Percentiles rank a stretch among this genome's conserved stretches.
phyloP scores from a whole-genome alignment of 2,329 filamentous ascomycete species.

The Aspergillus puulaauensis region DNA sequence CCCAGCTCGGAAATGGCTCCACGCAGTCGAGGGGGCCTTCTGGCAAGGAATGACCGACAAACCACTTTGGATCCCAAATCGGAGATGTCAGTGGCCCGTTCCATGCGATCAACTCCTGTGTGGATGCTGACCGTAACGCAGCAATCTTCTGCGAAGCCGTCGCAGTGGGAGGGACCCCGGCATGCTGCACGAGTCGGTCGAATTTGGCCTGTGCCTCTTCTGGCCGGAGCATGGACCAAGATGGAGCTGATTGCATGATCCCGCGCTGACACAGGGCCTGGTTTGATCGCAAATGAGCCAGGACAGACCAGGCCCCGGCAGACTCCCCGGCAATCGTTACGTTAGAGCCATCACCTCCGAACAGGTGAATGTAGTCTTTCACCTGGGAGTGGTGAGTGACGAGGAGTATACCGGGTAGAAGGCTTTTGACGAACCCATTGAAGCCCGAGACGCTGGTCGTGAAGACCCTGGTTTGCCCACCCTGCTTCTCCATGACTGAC shows the following conservation, averaged over 20 bases:
- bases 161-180: neutral
- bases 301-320: conserved; percentile 4
- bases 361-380: neutral
- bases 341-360: neutral
- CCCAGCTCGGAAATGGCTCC: neutral
- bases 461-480: neutral
- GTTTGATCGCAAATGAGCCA: neutral
- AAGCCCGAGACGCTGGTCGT: conserved; percentile 2
- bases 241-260: neutral
- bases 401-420: neutral
- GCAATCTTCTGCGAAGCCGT: neutral
- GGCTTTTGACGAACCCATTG: neutral
- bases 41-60: neutral
- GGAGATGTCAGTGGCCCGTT: neutral
- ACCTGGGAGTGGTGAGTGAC: neutral
- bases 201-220: neutral
- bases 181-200: neutral
- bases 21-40: neutral
- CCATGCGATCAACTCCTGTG: neutral
- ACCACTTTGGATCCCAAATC: neutral
- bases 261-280: neutral
- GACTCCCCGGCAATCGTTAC: neutral
- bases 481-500: neutral
- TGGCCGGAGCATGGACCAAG: neutral
- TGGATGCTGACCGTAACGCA: neutral